phyloP scores from a whole-genome alignment of 768 basidiomycete species.

The Lactifluus piperatus region DNA sequence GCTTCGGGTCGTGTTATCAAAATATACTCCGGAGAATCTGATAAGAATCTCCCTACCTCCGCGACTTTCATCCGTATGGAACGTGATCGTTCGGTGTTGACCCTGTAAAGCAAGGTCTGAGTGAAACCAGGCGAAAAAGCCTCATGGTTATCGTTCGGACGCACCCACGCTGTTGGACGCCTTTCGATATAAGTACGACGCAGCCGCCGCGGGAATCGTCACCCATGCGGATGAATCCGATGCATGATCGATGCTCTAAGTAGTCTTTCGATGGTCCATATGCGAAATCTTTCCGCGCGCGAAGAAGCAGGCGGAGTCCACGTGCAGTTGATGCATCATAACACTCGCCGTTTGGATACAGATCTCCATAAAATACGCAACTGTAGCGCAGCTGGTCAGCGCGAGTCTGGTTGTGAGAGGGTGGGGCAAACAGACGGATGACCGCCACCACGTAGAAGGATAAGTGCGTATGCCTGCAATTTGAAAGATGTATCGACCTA shows the following conservation, averaged over 20 bases:
- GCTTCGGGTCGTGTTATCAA: constrained; percentile 22
- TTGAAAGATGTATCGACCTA: constrained; percentile 70
- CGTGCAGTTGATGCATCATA: constrained; percentile 45
- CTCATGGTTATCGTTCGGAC: constrained; percentile 2
- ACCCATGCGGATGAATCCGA: constrained; percentile 71
- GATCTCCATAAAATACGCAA: constrained; percentile 82
- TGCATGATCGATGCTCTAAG: constrained; percentile 47
- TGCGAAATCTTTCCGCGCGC: constrained; percentile 55
- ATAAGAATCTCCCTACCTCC: constrained; percentile 32
- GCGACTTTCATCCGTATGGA: constrained; percentile 62
- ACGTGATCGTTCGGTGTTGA: constrained; percentile 24
- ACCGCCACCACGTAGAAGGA: constrained; percentile 59
- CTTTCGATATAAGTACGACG: constrained; percentile 62
- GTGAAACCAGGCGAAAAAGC: not conserved
- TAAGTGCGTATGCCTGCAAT: constrained; percentile 72
- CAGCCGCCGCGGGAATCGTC: constrained; percentile 48
- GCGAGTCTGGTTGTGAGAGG: not conserved
- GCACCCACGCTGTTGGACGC: constrained; percentile 17
- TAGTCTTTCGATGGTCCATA: constrained; percentile 61
- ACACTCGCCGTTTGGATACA: constrained; percentile 65
- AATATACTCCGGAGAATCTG: constrained; percentile 29
- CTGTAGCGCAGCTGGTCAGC: constrained; percentile 30
- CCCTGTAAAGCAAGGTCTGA: not conserved
- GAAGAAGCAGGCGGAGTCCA: constrained; percentile 47
- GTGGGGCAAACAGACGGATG: constrained; percentile 50